Evolutionary conservation across 805 yeast species (phyloP), one percentile per base, ranked within the genome.

Genomic region (Blastobotrys chiropterorum): DNA sequence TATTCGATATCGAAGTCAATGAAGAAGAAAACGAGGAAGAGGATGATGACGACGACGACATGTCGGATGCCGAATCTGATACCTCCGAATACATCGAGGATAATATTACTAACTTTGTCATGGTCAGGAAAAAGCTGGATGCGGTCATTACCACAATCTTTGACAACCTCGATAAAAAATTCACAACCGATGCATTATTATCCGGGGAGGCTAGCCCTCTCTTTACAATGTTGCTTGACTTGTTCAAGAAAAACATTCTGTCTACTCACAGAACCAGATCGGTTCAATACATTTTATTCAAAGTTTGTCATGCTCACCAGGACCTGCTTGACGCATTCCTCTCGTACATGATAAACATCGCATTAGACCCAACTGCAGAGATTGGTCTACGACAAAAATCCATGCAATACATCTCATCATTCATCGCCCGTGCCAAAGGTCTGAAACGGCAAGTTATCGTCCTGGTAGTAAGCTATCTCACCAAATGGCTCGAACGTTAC

Each of bases 181-280:
- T 84, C 61, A 75, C 79, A 8, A 63, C 70, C 1, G 79, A 79
- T 26, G 73, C 75, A 43, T 62, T 85, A 30, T 76, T 76, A 50
- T 70, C 76, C 20, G 90, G 86, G 13, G 81, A 78, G 52, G 88
- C 90, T 1, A 78, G 88, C 5, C 68, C 75, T 13, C 70, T 87
- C 14, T 92, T 83, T 71, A 84, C 83, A 58, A 83, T 87, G 1
- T 72, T 94, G 51, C 79, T 86, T 0, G 79, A 90, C 1, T 72
- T 87, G 21, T 92, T 92, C 75, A 83, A 82, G 62, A 77, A 89
- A 1, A 94, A 88, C 59, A 79, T 94, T 40, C 72, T 92, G 55
- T 95, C 97, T 20, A 94, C 99, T 1, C 96, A 90, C 67, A 85
- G 85, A 66, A 92, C 98, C 11, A 82, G 87, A 62, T 83, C 90